These are phyloP conservation scores for Macrocybe gigantea DNA, from an alignment of 768 basidiomycete species.

Conservation along the genomic window DNA sequence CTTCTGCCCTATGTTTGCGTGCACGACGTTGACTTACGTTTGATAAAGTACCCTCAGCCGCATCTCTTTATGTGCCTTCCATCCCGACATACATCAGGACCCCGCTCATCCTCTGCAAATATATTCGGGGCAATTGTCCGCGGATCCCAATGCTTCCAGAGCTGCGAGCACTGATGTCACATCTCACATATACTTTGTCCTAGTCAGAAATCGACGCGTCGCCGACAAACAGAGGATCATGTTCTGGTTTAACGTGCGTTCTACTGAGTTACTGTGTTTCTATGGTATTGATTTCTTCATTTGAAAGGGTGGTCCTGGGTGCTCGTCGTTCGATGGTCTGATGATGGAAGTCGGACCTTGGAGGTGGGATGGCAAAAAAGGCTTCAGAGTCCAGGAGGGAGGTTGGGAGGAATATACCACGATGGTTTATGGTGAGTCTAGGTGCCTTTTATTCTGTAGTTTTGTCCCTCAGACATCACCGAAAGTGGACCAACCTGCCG, in stretches of 20 bases:
- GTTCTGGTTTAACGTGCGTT: slow-evolving; percentile 95
- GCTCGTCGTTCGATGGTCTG: slow-evolving; percentile 93
- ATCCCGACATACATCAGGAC: slow-evolving; percentile 73
- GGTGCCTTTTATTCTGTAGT: not conserved
- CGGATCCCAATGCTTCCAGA: slow-evolving; percentile 58
- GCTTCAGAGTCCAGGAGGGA: slow-evolving; percentile 69
- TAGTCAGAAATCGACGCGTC: slow-evolving; percentile 78
- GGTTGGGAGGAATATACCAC: slow-evolving; percentile 98
- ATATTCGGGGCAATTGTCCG: slow-evolving; percentile 81
- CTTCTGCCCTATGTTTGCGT: slow-evolving; percentile 1
- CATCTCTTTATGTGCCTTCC: slow-evolving; percentile 75
- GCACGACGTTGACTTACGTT: not conserved
- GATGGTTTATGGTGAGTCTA: slow-evolving; percentile 79
- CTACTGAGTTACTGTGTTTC: not conserved
- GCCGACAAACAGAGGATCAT: slow-evolving; percentile 90
- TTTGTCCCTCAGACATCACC: slow-evolving; percentile 2
- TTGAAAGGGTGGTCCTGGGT: slow-evolving; percentile 87
- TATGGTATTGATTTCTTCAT: slow-evolving; percentile 2
- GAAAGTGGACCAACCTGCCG: slow-evolving; percentile 94
- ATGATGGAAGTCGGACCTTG: slow-evolving; percentile 99
- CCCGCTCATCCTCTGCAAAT: slow-evolving; percentile 66
- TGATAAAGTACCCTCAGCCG: slow-evolving; percentile 65
- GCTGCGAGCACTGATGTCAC: slow-evolving; percentile 54
- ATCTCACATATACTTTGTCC: slow-evolving; percentile 82
- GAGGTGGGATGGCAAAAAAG: slow-evolving; percentile 66